Conservation (phyloP, 208 protist species). For the Porcisia deanei region DNA sequence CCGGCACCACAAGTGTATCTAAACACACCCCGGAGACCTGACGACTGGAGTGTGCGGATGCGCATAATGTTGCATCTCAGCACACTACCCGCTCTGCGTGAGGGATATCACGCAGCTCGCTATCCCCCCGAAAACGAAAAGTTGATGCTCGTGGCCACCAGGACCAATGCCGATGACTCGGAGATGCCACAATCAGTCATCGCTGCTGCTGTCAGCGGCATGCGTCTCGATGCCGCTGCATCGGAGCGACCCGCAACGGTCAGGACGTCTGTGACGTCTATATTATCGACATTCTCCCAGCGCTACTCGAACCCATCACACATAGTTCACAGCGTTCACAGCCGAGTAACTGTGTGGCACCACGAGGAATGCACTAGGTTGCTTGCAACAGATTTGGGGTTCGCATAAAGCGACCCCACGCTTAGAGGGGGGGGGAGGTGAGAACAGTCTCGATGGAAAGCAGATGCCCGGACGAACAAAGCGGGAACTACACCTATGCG, state of each 20-base stretch:
- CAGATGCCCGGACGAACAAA: background rate
- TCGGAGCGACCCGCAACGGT: background rate
- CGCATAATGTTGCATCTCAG: too few species aligned
- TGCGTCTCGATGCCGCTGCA: background rate
- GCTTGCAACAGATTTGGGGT: background rate
- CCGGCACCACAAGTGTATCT: too few species aligned
- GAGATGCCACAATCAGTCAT: background rate
- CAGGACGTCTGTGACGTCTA: background rate
- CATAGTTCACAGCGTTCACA: background rate
- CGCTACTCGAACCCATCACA: background rate
- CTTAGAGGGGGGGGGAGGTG: background rate
- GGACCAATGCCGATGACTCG: background rate
- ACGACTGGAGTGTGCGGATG: too few species aligned
- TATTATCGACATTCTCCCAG: background rate
- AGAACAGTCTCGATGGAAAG: background rate
- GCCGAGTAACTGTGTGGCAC: background rate
- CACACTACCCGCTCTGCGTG: too few species aligned
- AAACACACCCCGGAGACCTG: too few species aligned
- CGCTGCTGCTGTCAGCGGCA: background rate
- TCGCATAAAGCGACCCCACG: too few species aligned
- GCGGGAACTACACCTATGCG: background rate
- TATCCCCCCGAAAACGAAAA: too few species aligned
- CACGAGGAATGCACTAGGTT: background rate
- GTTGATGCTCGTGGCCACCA: too few species aligned
- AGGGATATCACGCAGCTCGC: too few species aligned